Percentiles rank a stretch among this genome's conserved stretches.
These are phyloP conservation scores for Coleophoma crateriformis DNA, from an alignment of 2,329 filamentous ascomycete species.

Conservation along the genomic window DNA sequence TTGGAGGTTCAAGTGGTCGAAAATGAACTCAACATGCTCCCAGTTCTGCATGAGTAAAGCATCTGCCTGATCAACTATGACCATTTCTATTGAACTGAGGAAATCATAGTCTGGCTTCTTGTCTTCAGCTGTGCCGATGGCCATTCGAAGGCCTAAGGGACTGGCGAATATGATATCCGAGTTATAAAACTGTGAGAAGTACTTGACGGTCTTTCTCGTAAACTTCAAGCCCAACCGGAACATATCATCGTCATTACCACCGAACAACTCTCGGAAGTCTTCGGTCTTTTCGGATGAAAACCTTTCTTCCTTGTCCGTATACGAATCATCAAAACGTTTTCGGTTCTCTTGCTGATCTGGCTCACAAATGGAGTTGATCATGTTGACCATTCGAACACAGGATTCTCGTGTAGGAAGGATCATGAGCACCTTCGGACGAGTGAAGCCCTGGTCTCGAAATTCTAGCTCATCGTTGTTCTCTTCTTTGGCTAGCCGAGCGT, in stretches of 20 bases:
- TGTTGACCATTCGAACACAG: slow-evolving; percentile 72
- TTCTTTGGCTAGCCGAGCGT: slow-evolving; percentile 67
- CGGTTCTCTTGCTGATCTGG: slow-evolving; percentile 94
- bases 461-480: slow-evolving; percentile 62
- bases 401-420: slow-evolving; percentile 84
- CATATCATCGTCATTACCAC: slow-evolving; percentile 95
- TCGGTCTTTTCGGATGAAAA: slow-evolving; percentile 71
- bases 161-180: slow-evolving; percentile 93
- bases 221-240: slow-evolving; percentile 96
- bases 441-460: slow-evolving; percentile 90
- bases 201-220: slow-evolving; percentile 91
- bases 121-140: slow-evolving; percentile 68
- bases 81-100: slow-evolving; percentile 85
- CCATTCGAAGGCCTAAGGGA: slow-evolving; percentile 82
- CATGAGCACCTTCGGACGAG: slow-evolving; percentile 86
- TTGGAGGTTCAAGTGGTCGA: slow-evolving; percentile 85
- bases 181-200: slow-evolving; percentile 91
- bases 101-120: slow-evolving; percentile 81
- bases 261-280: slow-evolving; percentile 86
- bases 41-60: slow-evolving; percentile 97
- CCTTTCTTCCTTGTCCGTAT: slow-evolving; percentile 61
- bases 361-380: slow-evolving; percentile 68
- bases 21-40: slow-evolving; percentile 91
- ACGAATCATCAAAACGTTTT: slow-evolving; percentile 84
- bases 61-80: slow-evolving; percentile 87